Conservation (phyloP, 2,329 filamentous ascomycete species). For the Albifimbria verrucaria region DNA sequence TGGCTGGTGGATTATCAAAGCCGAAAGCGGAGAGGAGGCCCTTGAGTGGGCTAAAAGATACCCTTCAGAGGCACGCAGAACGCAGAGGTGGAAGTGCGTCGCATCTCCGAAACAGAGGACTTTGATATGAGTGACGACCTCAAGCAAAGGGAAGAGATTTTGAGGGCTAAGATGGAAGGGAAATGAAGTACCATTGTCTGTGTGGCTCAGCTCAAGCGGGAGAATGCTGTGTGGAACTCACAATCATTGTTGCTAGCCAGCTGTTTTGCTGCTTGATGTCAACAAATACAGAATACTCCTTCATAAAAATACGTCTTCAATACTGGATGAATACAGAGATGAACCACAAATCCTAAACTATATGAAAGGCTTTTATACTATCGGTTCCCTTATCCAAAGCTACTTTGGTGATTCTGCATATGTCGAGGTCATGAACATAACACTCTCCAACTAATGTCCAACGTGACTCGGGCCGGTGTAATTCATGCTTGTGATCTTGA, state of each 20-base stretch:
- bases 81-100: background rate
- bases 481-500: background rate
- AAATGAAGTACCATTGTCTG: background rate
- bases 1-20: constrained; percentile 1
- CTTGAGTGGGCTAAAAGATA: background rate
- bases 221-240: too few relatives aligned
- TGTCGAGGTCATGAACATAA: background rate
- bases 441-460: background rate
- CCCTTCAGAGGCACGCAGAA: constrained; percentile 1
- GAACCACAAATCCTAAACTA: too few relatives aligned
- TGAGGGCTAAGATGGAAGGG: background rate
- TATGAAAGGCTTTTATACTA: background rate
- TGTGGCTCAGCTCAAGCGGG: background rate
- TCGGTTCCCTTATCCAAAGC: background rate
- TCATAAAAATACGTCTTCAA: too few relatives aligned
- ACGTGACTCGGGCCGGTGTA: background rate
- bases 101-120: background rate
- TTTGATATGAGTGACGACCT: background rate
- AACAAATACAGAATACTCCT: too few relatives aligned
- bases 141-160: background rate
- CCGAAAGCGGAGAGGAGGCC: background rate
- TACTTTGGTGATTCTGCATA: background rate
- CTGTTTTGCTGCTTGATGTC: too few relatives aligned
- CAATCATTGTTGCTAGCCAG: too few relatives aligned
- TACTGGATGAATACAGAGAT: too few relatives aligned